Evolutionary conservation across 805 yeast genomes (phyloP), one percentile per base, ranked within the genome.

Genomic region (Nakazawaea laoshanensis): DNA sequence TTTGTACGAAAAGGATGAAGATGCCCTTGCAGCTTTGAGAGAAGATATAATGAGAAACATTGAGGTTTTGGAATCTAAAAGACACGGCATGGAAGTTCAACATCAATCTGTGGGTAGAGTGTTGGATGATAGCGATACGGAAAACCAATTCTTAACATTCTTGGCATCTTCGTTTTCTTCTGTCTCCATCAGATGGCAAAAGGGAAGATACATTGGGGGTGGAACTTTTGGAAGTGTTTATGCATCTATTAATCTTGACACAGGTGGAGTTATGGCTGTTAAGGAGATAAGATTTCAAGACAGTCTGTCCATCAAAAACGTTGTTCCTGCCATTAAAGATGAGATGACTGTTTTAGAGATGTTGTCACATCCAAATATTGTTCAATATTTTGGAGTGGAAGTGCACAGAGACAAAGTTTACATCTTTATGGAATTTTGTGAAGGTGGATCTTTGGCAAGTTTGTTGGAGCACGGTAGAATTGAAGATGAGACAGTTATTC

Each of bases 361-460:
- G 81, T 63, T 92, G 39, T 82, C 87, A 41, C 98, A 92, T 57
- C 97, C 97, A 7, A 92, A 92, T 50, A 82, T 92, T 45, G 97
- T 92, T 5, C 96, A 88, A 52, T 92, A 89, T 52, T 88, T 76
- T 49, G 98, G 98, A 32, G 96, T 92, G 23, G 97, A 92, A 54
- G 96, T 92, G 5, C 97, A 92, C 55, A 70, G 96, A 34, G 97
- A 92, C 54, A 75, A 84, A 42, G 96, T 92, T 12, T 88, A 86
- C 53, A 79, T 92, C 20, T 92, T 92, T 53, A 92, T 92, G 98
- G 98, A 92, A 57, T 88, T 73, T 57, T 92, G 98, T 62, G 94
- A 88, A 46, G 92, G 96, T 24, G 97, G 97, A 1, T 88, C 97
- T 0, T 63, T 92, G 37, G 86, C 95, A 0, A 74, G 83, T 5